Evolutionary conservation across 148 eudicot genomes (phyloP).

Genomic region (Diospyros lotus): DNA sequence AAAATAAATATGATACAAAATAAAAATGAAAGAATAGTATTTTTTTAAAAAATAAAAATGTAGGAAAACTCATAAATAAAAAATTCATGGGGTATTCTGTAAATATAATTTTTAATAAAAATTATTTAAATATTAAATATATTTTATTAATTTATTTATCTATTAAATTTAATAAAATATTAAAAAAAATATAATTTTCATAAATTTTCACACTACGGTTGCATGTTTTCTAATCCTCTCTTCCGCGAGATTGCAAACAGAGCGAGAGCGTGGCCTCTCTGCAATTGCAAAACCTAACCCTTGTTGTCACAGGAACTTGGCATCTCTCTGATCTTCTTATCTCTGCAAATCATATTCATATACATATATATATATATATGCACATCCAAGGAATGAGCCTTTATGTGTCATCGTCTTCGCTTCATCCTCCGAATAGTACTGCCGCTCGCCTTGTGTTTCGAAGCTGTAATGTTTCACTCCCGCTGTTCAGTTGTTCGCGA

Average conservation of each 20-base stretch:
- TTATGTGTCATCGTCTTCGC: conserved; percentile 12
- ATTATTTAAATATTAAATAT: too few species aligned
- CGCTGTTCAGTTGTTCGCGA: neutral
- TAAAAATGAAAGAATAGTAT: too few species aligned
- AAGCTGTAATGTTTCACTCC: neutral
- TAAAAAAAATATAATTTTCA: too few species aligned
- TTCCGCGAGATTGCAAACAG: neutral
- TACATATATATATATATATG: neutral
- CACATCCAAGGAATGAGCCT: conserved; percentile 6
- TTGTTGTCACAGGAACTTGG: neutral
- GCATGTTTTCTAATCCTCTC: too few species aligned
- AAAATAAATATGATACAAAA: too few species aligned
- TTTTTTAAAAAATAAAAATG: too few species aligned
- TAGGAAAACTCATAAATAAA: too few species aligned
- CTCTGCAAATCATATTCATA: neutral
- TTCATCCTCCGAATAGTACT: conserved; percentile 4
- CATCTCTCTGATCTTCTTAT: neutral
- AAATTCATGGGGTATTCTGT: too few species aligned
- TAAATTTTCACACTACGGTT: too few species aligned
- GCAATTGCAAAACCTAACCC: neutral
- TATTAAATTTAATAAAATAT: too few species aligned
- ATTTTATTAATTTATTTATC: too few species aligned
- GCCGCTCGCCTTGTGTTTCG: conserved; percentile 1
- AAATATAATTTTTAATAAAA: too few species aligned
- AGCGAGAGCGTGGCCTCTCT: neutral